These are phyloP conservation scores for Neocatenulostroma microsporum DNA, from an alignment of 2,329 filamentous ascomycete species.

Conservation along the genomic window DNA sequence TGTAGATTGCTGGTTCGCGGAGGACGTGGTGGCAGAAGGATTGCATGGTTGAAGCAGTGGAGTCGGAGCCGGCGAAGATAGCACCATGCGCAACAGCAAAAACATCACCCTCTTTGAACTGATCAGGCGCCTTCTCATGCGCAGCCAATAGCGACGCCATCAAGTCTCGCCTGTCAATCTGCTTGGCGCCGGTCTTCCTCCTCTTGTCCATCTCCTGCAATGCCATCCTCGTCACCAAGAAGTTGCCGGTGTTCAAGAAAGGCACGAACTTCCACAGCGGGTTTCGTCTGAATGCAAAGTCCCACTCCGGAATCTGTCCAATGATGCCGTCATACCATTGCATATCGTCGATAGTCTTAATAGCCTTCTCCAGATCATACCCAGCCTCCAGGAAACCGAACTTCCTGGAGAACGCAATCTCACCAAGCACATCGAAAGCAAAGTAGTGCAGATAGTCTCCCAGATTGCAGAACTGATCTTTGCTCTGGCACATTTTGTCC, in stretches of 20 bases:
- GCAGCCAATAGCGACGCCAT: slow-evolving; percentile 47
- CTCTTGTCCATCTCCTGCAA: slow-evolving; percentile 41
- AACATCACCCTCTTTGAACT: slow-evolving; percentile 46
- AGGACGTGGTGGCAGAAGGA: slow-evolving; percentile 49
- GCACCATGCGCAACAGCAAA: slow-evolving; percentile 52
- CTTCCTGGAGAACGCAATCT: slow-evolving; percentile 35
- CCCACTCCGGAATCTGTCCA: slow-evolving; percentile 46
- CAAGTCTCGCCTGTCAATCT: slow-evolving; percentile 44
- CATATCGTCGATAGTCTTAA: slow-evolving; percentile 46
- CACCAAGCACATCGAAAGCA: slow-evolving; percentile 31
- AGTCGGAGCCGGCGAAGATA: slow-evolving; percentile 54
- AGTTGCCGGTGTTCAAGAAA: slow-evolving; percentile 38
- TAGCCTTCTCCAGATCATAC: slow-evolving; percentile 44
- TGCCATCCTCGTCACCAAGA: slow-evolving; percentile 47
- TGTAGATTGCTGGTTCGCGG: slow-evolving; percentile 38
- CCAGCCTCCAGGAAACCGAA: slow-evolving; percentile 48
- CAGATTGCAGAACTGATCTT: slow-evolving; percentile 37
- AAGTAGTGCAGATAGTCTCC: slow-evolving; percentile 34
- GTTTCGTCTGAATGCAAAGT: slow-evolving; percentile 43
- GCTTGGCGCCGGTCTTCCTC: slow-evolving; percentile 41
- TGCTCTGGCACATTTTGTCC: slow-evolving; percentile 31
- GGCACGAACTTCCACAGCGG: slow-evolving; percentile 43
- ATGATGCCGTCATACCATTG: slow-evolving; percentile 49
- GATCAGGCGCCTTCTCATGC: slow-evolving; percentile 44
- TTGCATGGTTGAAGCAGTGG: slow-evolving; percentile 53